A percentile compares a stretch with the other conserved stretches of the same genome.
phyloP scores from a whole-genome alignment of 1,284 basidiomycete genomes.

The Boletellus deceptivus region DNA sequence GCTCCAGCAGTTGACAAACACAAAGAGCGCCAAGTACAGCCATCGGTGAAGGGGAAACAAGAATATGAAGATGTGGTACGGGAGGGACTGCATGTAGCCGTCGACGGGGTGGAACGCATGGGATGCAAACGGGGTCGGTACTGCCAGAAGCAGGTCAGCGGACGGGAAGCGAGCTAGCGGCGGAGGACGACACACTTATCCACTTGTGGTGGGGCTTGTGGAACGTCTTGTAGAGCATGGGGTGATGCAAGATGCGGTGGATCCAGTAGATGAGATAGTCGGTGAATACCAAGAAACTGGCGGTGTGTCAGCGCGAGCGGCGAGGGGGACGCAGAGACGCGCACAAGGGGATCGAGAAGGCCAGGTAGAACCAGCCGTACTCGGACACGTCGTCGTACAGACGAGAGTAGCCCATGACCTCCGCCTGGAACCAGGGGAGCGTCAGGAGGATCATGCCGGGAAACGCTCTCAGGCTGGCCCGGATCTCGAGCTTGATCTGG shows the following conservation, averaged over 20 bases:
- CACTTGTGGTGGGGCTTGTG: conserved; percentile 99
- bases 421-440: conserved; percentile 91
- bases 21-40: conserved; percentile 81
- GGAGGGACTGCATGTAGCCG: conserved; percentile 90
- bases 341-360: conserved; percentile 62
- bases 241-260: conserved; percentile 89
- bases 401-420: conserved; percentile 84
- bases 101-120: conserved; percentile 98
- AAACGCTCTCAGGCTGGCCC: conserved; percentile 73
- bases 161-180: background rate
- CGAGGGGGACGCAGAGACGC: conserved; percentile 29
- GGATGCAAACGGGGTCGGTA: conserved; percentile 95
- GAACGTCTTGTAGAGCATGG: conserved; percentile 83
- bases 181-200: conserved; percentile 65
- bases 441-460: conserved; percentile 81
- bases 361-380: conserved; percentile 66
- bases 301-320: conserved; percentile 4
- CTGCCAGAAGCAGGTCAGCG: conserved; percentile 39
- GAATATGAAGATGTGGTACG: conserved; percentile 93
- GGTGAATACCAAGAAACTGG: conserved; percentile 85
- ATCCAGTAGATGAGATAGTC: conserved; percentile 94
- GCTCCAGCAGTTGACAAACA: conserved; percentile 89
- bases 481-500: conserved; percentile 85
- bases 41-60: conserved; percentile 88
- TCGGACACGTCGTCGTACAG: conserved; percentile 79